Evolutionary conservation across 1,284 basidiomycete genomes (phyloP).

Genomic region (Ganoderma meredithae): DNA sequence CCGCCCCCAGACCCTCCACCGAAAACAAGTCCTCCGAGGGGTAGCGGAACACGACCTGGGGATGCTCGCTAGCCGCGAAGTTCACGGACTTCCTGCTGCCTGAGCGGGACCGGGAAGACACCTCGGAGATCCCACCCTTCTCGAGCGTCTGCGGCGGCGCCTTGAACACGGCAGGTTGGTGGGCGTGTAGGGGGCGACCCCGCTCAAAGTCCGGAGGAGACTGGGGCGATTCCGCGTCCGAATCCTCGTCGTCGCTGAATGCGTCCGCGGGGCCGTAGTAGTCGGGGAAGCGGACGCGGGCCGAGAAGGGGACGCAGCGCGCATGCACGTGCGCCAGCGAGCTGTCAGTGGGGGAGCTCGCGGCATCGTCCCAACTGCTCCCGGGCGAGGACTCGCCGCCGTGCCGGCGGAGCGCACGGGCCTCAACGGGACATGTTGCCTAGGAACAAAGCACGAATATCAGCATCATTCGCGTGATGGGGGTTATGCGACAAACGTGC

Average conservation of each 20-base stretch:
- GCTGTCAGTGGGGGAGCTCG: constrained; percentile 6
- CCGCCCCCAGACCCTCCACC: constrained; percentile 16
- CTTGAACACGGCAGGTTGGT: constrained; percentile 25
- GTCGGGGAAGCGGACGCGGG: constrained; percentile 32
- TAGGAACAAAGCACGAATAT: constrained; percentile 12
- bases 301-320: constrained; percentile 34
- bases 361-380: constrained; percentile 6
- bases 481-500: constrained; percentile 21
- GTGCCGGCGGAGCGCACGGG: constrained; percentile 26
- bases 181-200: constrained; percentile 11
- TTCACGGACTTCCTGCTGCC: constrained; percentile 33
- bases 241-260: constrained; percentile 22
- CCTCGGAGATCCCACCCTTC: constrained; percentile 17
- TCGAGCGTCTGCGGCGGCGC: constrained; percentile 25
- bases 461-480: not conserved
- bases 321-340: constrained; percentile 33
- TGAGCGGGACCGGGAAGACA: constrained; percentile 13
- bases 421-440: constrained; percentile 36
- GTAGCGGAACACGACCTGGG: constrained; percentile 36
- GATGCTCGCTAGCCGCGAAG: constrained; percentile 31
- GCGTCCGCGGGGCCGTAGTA: constrained; percentile 27
- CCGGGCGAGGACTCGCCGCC: constrained; percentile 28
- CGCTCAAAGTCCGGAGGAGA: constrained; percentile 20
- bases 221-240: constrained; percentile 20
- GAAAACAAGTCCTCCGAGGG: constrained; percentile 31